These are phyloP conservation scores for Pelargonium cotyledonis DNA, from an alignment of 441 rosid genomes.

Conservation along the genomic window DNA sequence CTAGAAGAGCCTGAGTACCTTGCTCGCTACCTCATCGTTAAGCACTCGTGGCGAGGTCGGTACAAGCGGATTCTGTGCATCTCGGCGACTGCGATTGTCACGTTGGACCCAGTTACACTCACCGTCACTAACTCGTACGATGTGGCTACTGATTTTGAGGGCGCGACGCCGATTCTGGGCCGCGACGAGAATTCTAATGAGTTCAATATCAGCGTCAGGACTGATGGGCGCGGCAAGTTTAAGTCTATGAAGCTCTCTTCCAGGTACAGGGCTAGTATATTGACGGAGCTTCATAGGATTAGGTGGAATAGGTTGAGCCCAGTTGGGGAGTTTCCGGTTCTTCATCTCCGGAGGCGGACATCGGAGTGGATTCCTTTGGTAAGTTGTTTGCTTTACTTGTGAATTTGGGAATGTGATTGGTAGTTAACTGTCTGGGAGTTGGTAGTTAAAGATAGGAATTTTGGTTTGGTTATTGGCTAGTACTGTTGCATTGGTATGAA, in stretches of 20 bases:
- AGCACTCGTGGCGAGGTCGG: slow-evolving; percentile 98
- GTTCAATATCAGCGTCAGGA: slow-evolving; percentile 75
- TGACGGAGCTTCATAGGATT: slow-evolving; percentile 81
- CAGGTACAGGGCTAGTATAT: slow-evolving; percentile 62
- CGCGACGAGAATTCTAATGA: slow-evolving; percentile 73
- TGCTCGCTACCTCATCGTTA: slow-evolving; percentile 74
- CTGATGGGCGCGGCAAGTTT: slow-evolving; percentile 88
- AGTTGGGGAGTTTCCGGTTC: slow-evolving; percentile 79
- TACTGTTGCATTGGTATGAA: no score
- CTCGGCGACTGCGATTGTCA: slow-evolving; percentile 52
- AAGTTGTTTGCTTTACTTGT: slow-evolving; percentile 24
- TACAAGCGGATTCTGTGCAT: slow-evolving; percentile 91
- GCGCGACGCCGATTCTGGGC: slow-evolving; percentile 61
- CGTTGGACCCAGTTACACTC: slow-evolving; percentile 80
- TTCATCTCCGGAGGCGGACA: slow-evolving; percentile 70
- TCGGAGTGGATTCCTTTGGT: slow-evolving; percentile 86
- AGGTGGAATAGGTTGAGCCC: slow-evolving; percentile 60
- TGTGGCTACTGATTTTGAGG: slow-evolving; percentile 62
- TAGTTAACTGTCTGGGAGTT: background rate
- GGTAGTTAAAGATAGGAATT: background rate
- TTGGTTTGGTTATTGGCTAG: background rate
- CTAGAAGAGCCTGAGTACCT: slow-evolving; percentile 92
- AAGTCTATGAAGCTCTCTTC: slow-evolving; percentile 85
- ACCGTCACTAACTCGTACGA: slow-evolving; percentile 77
- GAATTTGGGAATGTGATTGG: background rate